These are phyloP conservation scores for Suillus discolor DNA, from an alignment of 768 basidiomycete species.

Conservation along the genomic window DNA sequence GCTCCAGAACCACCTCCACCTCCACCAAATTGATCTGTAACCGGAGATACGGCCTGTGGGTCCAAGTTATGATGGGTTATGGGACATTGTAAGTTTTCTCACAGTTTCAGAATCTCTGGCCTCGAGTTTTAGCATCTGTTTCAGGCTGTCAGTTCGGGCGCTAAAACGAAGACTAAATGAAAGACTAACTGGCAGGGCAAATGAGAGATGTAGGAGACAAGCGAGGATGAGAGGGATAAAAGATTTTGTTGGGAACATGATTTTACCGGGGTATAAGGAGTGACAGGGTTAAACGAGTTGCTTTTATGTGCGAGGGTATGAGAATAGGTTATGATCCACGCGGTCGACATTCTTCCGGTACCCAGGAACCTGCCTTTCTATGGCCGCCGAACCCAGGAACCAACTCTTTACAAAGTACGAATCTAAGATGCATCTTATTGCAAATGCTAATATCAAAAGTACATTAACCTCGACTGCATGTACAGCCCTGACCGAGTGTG, in stretches of 20 bases:
- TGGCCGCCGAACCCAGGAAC: slow-evolving; percentile 31
- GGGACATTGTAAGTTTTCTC: not conserved
- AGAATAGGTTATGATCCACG: slow-evolving; percentile 22
- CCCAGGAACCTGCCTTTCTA: slow-evolving; percentile 26
- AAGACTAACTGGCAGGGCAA: slow-evolving; percentile 25
- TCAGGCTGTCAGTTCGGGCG: slow-evolving; percentile 6
- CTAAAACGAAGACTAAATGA: not conserved
- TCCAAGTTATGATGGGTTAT: slow-evolving; percentile 9
- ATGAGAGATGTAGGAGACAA: slow-evolving; percentile 23
- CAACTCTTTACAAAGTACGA: too few species aligned
- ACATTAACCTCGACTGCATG: too few species aligned
- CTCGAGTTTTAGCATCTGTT: slow-evolving; percentile 17
- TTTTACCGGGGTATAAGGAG: slow-evolving; percentile 5
- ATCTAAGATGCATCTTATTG: not conserved
- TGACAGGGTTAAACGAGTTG: slow-evolving; percentile 7
- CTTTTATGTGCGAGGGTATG: slow-evolving; percentile 27
- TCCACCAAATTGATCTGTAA: slow-evolving; percentile 21
- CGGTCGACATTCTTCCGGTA: slow-evolving; percentile 17
- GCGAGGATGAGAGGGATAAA: slow-evolving; percentile 24
- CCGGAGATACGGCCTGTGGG: slow-evolving; percentile 17
- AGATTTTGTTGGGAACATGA: slow-evolving; percentile 24
- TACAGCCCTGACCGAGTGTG: too few species aligned
- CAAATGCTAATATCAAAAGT: not conserved
- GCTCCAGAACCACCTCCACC: slow-evolving; percentile 16
- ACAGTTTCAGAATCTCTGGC: slow-evolving; percentile 16